phyloP scores from a whole-genome alignment of 345 rosid species.

The Firmiana major region DNA sequence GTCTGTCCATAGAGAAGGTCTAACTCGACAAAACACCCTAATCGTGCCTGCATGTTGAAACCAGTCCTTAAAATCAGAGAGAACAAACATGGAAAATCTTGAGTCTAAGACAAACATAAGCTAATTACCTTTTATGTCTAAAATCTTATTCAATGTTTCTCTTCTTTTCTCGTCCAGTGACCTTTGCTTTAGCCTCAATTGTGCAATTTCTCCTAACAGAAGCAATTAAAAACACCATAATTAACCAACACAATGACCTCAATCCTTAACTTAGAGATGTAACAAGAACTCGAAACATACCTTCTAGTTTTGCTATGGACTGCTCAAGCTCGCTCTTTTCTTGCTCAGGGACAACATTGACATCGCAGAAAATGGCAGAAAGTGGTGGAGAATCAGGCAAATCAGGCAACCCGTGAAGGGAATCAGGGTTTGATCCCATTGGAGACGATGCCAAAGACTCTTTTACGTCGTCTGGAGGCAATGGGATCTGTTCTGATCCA shows the following conservation, averaged over 20 bases:
- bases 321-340: constrained; percentile 59
- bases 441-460: constrained; percentile 25
- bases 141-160: constrained; percentile 58
- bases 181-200: constrained; percentile 53
- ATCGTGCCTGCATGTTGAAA: constrained; percentile 62
- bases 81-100: constrained; percentile 1
- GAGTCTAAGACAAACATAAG: constrained; percentile 2
- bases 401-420: constrained; percentile 31
- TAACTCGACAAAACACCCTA: constrained; percentile 80
- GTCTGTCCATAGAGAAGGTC: constrained; percentile 45
- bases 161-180: constrained; percentile 57
- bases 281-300: constrained; percentile 23
- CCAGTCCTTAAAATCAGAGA: not conserved
- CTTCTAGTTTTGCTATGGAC: constrained; percentile 56
- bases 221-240: constrained; percentile 18
- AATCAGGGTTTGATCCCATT: constrained; percentile 33
- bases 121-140: constrained; percentile 72
- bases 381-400: constrained; percentile 38
- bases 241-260: not conserved
- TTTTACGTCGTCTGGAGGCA: constrained; percentile 25
- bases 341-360: constrained; percentile 75
- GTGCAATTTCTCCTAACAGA: constrained; percentile 50
- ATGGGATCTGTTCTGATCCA: constrained; percentile 39
- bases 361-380: constrained; percentile 51
- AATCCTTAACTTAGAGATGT: not conserved